Percentiles rank a stretch among this genome's conserved stretches.
Evolutionary conservation across 2,329 filamentous ascomycete genomes (phyloP).

Genomic region (Venturia asperata): DNA sequence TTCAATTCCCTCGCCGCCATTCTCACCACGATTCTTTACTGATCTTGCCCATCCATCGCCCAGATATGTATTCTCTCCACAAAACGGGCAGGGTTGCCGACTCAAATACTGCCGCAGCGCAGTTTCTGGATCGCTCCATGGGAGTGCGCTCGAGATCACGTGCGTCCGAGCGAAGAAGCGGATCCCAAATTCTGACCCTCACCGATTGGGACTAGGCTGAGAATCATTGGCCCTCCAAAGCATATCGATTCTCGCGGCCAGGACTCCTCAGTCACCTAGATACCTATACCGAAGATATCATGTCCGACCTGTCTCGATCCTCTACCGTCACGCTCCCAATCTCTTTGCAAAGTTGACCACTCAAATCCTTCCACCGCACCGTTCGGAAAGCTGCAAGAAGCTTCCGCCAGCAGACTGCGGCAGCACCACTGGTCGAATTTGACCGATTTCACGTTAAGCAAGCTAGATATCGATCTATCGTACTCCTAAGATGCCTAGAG

Average conservation of each 20-base stretch:
- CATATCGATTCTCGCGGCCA: conserved; percentile 4
- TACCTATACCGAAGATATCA: background rate
- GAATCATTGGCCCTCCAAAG: conserved; percentile 6
- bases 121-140: background rate
- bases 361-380: background rate
- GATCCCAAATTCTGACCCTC: background rate
- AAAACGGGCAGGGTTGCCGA: background rate
- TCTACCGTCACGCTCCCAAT: background rate
- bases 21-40: background rate
- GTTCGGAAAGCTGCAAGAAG: conserved; percentile 9
- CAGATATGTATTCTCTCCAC: background rate
- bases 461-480: background rate
- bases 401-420: background rate
- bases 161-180: background rate
- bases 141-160: background rate
- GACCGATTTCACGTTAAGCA: background rate
- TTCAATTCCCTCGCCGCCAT: background rate
- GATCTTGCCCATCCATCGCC: background rate
- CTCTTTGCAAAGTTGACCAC: background rate
- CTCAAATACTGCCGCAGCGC: background rate
- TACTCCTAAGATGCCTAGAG: conserved; percentile 12
- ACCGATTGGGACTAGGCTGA: conserved; percentile 1
- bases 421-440: background rate
- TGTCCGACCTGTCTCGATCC: background rate
- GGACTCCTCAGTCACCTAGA: background rate